phyloP scores from a whole-genome alignment of 129 eudicot genomes.

The Chrysanthemum seticuspe region DNA sequence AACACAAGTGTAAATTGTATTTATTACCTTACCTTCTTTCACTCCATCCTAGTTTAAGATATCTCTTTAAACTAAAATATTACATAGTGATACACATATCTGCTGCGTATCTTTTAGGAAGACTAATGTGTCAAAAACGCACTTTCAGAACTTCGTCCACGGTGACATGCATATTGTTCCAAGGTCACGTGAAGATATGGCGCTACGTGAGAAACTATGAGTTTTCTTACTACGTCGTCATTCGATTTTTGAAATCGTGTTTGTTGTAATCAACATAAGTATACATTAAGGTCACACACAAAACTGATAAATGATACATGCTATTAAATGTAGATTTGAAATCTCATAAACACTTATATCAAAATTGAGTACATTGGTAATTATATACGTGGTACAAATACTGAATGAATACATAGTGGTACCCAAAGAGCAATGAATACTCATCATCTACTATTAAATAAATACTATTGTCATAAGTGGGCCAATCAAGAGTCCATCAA shows the following conservation, averaged over 20 bases:
- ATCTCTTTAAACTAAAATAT: background rate
- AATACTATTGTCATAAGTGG: slow-evolving; percentile 33
- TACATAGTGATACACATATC: no score
- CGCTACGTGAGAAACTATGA: no score
- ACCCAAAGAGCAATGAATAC: slow-evolving; percentile 43
- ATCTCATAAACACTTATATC: background rate
- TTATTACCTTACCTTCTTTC: slow-evolving; percentile 18
- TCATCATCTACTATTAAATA: slow-evolving; percentile 33
- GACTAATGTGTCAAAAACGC: no score
- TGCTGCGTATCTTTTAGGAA: no score
- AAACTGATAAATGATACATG: no score
- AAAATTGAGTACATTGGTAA: slow-evolving; percentile 23
- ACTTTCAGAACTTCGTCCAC: no score
- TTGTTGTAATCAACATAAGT: no score
- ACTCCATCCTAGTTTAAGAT: background rate
- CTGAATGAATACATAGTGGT: slow-evolving; percentile 18
- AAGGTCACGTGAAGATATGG: no score
- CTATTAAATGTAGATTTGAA: slow-evolving; percentile 12
- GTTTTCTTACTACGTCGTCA: no score
- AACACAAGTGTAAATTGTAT: slow-evolving; percentile 28
- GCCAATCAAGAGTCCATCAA: slow-evolving; percentile 18
- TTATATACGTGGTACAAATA: slow-evolving; percentile 24
- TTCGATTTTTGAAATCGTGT: no score
- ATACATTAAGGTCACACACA: no score
- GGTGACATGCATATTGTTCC: no score